Evolutionary conservation across 768 basidiomycete genomes (phyloP), one percentile per base, ranked within the genome.

Genomic region (Suillus brevipes): DNA sequence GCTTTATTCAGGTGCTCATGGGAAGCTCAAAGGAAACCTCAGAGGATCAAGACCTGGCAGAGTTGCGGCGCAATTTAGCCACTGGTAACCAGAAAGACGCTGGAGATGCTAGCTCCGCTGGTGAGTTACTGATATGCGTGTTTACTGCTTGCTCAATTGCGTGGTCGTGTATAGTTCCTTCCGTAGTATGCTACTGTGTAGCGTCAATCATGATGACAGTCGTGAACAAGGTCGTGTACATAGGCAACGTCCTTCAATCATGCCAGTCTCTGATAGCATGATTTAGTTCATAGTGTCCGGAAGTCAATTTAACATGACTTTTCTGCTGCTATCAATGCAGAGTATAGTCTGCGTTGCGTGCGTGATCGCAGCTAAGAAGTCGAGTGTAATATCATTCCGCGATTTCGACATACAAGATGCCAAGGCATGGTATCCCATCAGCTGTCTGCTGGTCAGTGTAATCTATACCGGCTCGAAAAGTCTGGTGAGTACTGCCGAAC

Each of bases 401-500:
- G 83, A 87, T 67, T 95, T 95, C 72, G 89, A 94, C 76, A 76
- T 79, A 69, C 82, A 87, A 69, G 95, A 97, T 71, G 95, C 95
- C 36, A 95, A 90, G 74, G 80, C 83, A 53, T 99, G 97, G 97
- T 93, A 96, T 77, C 96, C 96, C 16, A 91, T 99, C 72, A 96
- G 94, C 70, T 89, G 90, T 69, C 80, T 96, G 68, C 88, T 99
- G 52, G 97, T 99, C 58, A 84, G 84, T 61, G 97, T 99, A 57
- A 99, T 99, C 72, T 99, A 99, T 76, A 98, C 97, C 0, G 97
- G 97, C 4, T 95, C 94, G 28, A 99, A 99, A 78, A 94, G 93
- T 74, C 81, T 99, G 76, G 97, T 96, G 68, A 78, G 95, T 83
- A n/a, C 58, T 55, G 47, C 47, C 49, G 25, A 60, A 31, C 34